Evolutionary conservation across 495 filamentous ascomycete species (phyloP).

Genomic region (Aspergillus kassunensis): DNA sequence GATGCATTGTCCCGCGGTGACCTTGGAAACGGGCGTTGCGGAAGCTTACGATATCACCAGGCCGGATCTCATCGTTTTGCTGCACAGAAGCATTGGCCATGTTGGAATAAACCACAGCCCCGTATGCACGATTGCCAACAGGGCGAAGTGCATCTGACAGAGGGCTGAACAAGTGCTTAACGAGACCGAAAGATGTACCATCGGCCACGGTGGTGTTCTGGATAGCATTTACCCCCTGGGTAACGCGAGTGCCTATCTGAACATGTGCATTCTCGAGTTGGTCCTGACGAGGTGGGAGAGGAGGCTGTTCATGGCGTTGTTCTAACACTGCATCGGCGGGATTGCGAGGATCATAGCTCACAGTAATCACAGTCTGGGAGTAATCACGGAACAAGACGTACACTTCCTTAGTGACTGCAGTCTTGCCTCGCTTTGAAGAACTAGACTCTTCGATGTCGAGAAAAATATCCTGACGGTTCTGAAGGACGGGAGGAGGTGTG

Average conservation of each 20-base stretch:
- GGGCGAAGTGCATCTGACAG: constrained; percentile 72
- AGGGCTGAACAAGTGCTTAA: constrained; percentile 72
- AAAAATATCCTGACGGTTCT: constrained; percentile 78
- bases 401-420: constrained; percentile 69
- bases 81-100: constrained; percentile 86
- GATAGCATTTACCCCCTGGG: constrained; percentile 59
- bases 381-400: constrained; percentile 91
- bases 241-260: constrained; percentile 70
- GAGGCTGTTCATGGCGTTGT: constrained; percentile 84
- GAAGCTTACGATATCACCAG: constrained; percentile 90
- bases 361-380: constrained; percentile 86
- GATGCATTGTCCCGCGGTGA: constrained; percentile 90
- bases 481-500: constrained; percentile 72
- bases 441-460: constrained; percentile 77
- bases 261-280: constrained; percentile 82
- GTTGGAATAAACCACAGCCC: constrained; percentile 89
- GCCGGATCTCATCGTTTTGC: constrained; percentile 89
- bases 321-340: constrained; percentile 67
- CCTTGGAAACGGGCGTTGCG: constrained; percentile 95
- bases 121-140: constrained; percentile 82
- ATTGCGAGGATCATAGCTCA: constrained; percentile 72
- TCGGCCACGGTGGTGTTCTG: constrained; percentile 81
- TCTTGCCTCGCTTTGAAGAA: constrained; percentile 62
- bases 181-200: constrained; percentile 69
- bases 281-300: constrained; percentile 82